Percentiles rank a stretch among this genome's conserved stretches.
These are phyloP conservation scores for Pythium grandisporangium DNA, from an alignment of 352 stramenopile genomes.

Conservation along the genomic window DNA sequence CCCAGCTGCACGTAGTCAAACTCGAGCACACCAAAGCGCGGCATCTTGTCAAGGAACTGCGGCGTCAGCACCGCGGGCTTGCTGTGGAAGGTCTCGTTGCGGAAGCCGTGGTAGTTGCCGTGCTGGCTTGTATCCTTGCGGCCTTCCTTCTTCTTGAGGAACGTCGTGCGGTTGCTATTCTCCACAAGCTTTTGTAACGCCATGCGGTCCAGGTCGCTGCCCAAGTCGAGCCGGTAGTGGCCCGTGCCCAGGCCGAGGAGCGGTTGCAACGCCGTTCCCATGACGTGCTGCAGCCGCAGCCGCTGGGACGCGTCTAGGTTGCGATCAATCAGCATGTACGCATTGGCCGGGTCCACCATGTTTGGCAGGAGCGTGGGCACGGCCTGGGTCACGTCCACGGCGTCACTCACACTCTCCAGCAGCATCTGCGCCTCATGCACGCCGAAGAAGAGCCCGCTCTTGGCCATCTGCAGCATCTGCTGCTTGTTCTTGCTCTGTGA, in stretches of 20 bases:
- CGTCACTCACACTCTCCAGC: slow-evolving; percentile 51
- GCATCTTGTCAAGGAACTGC: slow-evolving; percentile 50
- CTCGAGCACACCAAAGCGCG: slow-evolving; percentile 63
- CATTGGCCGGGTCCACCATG: slow-evolving; percentile 61
- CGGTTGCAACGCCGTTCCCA: slow-evolving; percentile 44
- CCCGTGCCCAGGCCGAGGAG: slow-evolving; percentile 52
- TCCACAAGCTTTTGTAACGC: slow-evolving; percentile 68
- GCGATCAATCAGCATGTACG: slow-evolving; percentile 47
- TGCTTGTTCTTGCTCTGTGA: slow-evolving; percentile 64
- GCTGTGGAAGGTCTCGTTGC: slow-evolving; percentile 63
- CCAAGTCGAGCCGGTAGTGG: slow-evolving; percentile 63
- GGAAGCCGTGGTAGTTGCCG: slow-evolving; percentile 63
- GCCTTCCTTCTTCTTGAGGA: slow-evolving; percentile 53
- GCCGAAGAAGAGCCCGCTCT: slow-evolving; percentile 63
- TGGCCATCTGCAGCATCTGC: slow-evolving; percentile 75
- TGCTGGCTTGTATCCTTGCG: slow-evolving; percentile 72
- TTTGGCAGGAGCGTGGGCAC: slow-evolving; percentile 59
- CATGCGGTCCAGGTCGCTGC: slow-evolving; percentile 51
- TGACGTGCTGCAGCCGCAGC: slow-evolving; percentile 55
- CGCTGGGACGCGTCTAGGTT: slow-evolving; percentile 42
- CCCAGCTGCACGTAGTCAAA: slow-evolving; percentile 70
- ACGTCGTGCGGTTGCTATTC: slow-evolving; percentile 67
- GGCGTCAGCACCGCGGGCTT: slow-evolving; percentile 45
- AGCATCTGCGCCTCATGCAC: slow-evolving; percentile 56
- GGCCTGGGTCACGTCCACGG: slow-evolving; percentile 51